A percentile compares a stretch with the other conserved stretches of the same genome.
phyloP scores from a whole-genome alignment of 345 rosid genomes.

The Lenwebbia sp. region DNA sequence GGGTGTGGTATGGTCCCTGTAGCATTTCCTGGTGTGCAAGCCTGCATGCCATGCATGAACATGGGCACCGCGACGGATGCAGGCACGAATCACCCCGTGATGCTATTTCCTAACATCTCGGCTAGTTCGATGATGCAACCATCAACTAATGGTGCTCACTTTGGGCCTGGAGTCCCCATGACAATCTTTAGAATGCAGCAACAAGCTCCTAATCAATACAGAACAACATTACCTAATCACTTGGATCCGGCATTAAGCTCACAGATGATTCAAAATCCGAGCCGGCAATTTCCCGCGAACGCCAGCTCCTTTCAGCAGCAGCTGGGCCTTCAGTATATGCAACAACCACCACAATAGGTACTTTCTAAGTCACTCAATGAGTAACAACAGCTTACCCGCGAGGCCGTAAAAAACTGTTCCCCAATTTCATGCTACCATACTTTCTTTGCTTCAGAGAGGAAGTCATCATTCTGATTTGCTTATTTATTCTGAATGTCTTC shows the following conservation, averaged over 20 bases:
- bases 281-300: not conserved
- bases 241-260: not conserved
- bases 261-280: not conserved
- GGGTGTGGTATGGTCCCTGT: constrained; percentile 58
- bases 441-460: not conserved
- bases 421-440: not conserved
- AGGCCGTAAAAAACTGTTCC: not conserved
- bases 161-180: not conserved
- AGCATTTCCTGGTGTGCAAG: constrained; percentile 36
- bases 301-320: not conserved
- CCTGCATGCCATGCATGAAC: constrained; percentile 5
- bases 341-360: not conserved
- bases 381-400: not conserved
- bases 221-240: not conserved
- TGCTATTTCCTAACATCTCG: constrained; percentile 49
- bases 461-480: not conserved
- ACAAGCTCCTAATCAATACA: not conserved
- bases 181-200: not conserved
- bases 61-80: constrained; percentile 10
- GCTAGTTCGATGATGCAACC: constrained; percentile 12
- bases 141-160: not conserved
- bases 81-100: constrained; percentile 35
- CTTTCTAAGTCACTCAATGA: not conserved
- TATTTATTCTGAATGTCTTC: not conserved
- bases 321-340: not conserved